Evolutionary conservation across 768 basidiomycete species (phyloP).

Genomic region (Leucocoprinus leucothites): DNA sequence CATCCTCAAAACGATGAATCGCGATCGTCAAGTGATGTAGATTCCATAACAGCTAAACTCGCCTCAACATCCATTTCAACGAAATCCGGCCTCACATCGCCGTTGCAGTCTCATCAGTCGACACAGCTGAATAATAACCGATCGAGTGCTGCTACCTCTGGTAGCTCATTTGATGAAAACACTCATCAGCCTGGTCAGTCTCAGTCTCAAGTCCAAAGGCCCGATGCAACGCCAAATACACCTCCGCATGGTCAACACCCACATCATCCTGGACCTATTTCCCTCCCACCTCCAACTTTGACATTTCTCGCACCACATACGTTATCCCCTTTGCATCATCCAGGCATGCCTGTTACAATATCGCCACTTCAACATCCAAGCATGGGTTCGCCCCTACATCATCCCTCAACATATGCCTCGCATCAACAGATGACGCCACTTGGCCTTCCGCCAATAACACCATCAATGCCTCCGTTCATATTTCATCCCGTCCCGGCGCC

Average conservation of each 20-base stretch:
- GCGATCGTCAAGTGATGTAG: neutral
- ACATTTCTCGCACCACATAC: conserved; percentile 23
- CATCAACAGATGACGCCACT: conserved; percentile 50
- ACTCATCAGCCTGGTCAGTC: neutral
- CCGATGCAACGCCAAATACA: conserved; percentile 1
- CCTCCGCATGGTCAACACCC: conserved; percentile 19
- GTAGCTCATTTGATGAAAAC: neutral
- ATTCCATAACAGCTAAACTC: conserved; percentile 11
- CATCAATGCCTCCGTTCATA: conserved; percentile 93
- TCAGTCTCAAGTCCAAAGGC: conserved; percentile 10
- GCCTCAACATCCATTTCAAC: conserved; percentile 3
- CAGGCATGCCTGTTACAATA: conserved; percentile 25
- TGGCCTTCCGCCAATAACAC: conserved; percentile 91
- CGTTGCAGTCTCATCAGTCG: neutral
- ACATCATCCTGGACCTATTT: conserved; percentile 69
- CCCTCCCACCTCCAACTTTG: conserved; percentile 57
- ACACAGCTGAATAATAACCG: conserved; percentile 1
- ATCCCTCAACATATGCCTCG: conserved; percentile 15
- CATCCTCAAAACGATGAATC: neutral
- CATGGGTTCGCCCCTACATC: conserved; percentile 26
- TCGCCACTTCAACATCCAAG: conserved; percentile 39
- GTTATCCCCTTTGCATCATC: conserved; percentile 24
- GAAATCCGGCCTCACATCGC: neutral
- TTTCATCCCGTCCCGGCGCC: conserved; percentile 52
- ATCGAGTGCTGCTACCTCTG: neutral